These are phyloP conservation scores for Xylaria nigripes DNA, from an alignment of 495 filamentous ascomycete species.

Conservation along the genomic window DNA sequence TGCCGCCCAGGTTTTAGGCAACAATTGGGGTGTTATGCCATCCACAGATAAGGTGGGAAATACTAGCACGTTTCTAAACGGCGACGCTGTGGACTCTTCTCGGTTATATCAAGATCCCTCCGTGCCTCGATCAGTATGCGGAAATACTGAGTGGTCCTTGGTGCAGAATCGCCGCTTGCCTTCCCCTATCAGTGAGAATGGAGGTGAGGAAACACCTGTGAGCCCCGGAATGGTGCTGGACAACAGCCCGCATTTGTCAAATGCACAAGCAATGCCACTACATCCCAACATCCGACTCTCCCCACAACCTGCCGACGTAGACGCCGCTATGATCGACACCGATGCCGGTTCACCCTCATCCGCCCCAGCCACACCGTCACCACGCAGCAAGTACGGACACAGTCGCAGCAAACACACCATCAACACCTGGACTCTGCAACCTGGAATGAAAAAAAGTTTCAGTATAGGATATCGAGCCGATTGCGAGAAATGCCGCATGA, in stretches of 20 bases:
- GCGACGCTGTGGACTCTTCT: conserved; percentile 23
- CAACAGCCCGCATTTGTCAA: conserved; percentile 25
- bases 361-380: conserved; percentile 28
- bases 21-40: conserved; percentile 29
- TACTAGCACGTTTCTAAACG: conserved; percentile 21
- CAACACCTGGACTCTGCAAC: conserved; percentile 42
- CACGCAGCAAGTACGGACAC: conserved; percentile 30
- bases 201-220: conserved; percentile 37
- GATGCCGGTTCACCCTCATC: conserved; percentile 22
- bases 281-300: conserved; percentile 29
- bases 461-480: conserved; percentile 79
- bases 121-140: conserved; percentile 29
- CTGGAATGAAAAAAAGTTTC: conserved; percentile 56
- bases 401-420: conserved; percentile 41
- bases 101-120: conserved; percentile 23
- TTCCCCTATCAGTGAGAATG: conserved; percentile 64
- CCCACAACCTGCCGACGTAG: conserved; percentile 16
- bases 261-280: conserved; percentile 20
- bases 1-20: conserved; percentile 38
- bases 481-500: conserved; percentile 74
- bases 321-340: conserved; percentile 27
- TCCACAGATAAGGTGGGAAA: neutral
- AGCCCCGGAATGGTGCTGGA: conserved; percentile 35
- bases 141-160: conserved; percentile 36
- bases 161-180: conserved; percentile 51